phyloP scores from a whole-genome alignment of 352 stramenopile species.

The Pythium brassicae region DNA sequence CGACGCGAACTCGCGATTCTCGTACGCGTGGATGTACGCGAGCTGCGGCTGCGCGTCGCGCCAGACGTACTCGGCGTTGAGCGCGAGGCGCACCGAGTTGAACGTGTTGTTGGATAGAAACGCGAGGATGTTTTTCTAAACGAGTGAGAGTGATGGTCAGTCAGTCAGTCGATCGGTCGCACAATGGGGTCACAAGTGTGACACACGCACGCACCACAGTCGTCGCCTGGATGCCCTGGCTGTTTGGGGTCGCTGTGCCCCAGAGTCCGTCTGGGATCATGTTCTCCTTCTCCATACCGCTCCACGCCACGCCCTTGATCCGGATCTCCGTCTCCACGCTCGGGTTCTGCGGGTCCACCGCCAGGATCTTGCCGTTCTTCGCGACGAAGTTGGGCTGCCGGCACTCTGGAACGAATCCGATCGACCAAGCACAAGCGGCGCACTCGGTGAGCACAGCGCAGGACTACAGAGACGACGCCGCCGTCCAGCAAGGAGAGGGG shows the following conservation, averaged over 20 bases:
- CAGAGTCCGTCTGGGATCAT: conserved; percentile 63
- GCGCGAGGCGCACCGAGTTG: conserved; percentile 56
- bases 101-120: conserved; percentile 58
- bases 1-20: conserved; percentile 57
- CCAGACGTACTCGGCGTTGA: conserved; percentile 51
- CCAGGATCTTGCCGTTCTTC: conserved; percentile 47
- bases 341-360: conserved; percentile 35
- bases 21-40: conserved; percentile 48
- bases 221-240: conserved; percentile 35
- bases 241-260: conserved; percentile 26
- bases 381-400: conserved; percentile 61
- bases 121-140: conserved; percentile 34
- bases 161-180: background rate
- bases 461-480: background rate
- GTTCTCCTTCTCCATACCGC: conserved; percentile 66
- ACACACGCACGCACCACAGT: conserved; percentile 30
- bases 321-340: conserved; percentile 40
- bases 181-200: no score
- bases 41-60: conserved; percentile 38
- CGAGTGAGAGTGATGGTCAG: background rate
- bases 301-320: conserved; percentile 64
- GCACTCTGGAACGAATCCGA: conserved; percentile 35
- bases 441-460: no score
- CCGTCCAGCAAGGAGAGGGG: no score
- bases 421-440: background rate